These are phyloP conservation scores for Tetrahymena malaccensis DNA, from an alignment of 73 alveolate species.

Conservation along the genomic window DNA sequence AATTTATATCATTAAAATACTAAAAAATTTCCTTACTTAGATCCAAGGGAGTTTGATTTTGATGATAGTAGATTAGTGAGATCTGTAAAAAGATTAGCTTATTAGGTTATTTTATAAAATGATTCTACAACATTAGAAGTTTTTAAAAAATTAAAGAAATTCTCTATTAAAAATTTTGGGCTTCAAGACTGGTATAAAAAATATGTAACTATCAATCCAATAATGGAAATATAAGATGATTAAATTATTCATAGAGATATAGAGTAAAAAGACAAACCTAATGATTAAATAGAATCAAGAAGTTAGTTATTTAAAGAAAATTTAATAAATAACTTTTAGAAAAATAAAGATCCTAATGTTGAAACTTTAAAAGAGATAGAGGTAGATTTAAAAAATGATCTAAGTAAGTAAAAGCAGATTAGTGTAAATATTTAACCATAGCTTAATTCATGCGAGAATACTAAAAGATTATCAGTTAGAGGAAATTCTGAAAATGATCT, in stretches of 20 bases:
- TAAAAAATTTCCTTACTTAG: neutral
- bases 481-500: neutral
- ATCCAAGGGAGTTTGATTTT: neutral
- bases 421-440: neutral
- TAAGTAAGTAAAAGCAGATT: no score
- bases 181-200: neutral
- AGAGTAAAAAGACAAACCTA: neutral
- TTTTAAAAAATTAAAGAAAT: neutral
- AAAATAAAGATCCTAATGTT: neutral
- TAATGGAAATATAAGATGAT: neutral
- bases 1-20: neutral
- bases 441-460: neutral
- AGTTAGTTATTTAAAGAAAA: neutral
- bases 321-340: neutral
- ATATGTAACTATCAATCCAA: neutral
- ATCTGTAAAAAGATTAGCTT: neutral
- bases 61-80: neutral
- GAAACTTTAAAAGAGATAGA: neutral
- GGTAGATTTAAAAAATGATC: neutral
- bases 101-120: neutral
- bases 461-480: neutral
- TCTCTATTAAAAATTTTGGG: neutral
- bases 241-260: neutral
- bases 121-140: neutral
- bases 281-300: neutral